A percentile compares a stretch with the other conserved stretches of the same genome.
These are phyloP conservation scores for Fusarium goolgardi DNA, from an alignment of 2,329 filamentous ascomycete genomes.

Conservation along the genomic window DNA sequence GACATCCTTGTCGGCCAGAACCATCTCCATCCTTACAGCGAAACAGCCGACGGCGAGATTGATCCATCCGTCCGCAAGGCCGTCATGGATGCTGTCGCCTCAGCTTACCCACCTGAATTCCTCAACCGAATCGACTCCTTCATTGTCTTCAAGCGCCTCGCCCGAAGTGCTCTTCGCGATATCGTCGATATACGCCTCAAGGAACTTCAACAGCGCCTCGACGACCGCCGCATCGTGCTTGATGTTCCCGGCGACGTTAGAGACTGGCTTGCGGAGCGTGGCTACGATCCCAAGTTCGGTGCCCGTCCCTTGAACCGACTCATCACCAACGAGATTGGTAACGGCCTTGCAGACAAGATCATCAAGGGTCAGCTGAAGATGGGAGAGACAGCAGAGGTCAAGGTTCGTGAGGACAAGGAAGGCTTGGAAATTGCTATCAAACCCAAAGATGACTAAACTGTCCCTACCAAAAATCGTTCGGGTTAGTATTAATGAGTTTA, in stretches of 20 bases:
- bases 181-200: slow-evolving; percentile 92
- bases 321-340: slow-evolving; percentile 90
- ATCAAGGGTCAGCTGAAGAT: slow-evolving; percentile 84
- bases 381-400: slow-evolving; percentile 78
- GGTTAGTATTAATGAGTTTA: slow-evolving; percentile 37
- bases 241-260: slow-evolving; percentile 77
- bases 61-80: slow-evolving; percentile 77
- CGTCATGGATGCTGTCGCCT: slow-evolving; percentile 88
- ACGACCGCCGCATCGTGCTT: slow-evolving; percentile 85
- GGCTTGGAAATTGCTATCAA: slow-evolving; percentile 63
- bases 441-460: slow-evolving; percentile 32
- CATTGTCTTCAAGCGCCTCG: slow-evolving; percentile 92
- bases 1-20: slow-evolving; percentile 87
- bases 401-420: slow-evolving; percentile 70
- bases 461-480: not conserved
- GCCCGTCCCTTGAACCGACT: slow-evolving; percentile 91
- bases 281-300: slow-evolving; percentile 92
- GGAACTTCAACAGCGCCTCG: slow-evolving; percentile 84
- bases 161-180: slow-evolving; percentile 80
- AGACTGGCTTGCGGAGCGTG: slow-evolving; percentile 87
- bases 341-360: slow-evolving; percentile 89
- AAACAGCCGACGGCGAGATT: slow-evolving; percentile 74
- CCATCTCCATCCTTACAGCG: slow-evolving; percentile 70
- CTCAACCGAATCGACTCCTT: slow-evolving; percentile 97
- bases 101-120: slow-evolving; percentile 87